phyloP scores from a whole-genome alignment of 2,329 filamentous ascomycete species.

The Beauveria sp. region DNA sequence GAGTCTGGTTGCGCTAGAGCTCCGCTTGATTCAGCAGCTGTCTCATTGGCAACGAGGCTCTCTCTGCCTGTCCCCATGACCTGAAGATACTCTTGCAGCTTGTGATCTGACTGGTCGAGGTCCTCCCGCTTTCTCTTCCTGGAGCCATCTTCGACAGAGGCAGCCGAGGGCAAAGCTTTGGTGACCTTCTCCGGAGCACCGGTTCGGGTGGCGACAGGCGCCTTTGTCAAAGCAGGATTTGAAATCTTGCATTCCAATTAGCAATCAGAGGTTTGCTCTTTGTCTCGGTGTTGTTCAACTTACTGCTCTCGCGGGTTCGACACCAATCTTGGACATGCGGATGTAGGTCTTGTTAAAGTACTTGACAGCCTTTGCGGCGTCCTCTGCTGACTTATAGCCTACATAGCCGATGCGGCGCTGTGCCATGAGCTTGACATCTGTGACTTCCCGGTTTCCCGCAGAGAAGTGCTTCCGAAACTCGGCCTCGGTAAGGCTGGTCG shows the following conservation, averaged over 20 bases:
- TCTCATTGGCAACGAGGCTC: slow-evolving; percentile 25
- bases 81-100: slow-evolving; percentile 77
- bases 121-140: slow-evolving; percentile 64
- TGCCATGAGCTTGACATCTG: slow-evolving; percentile 85
- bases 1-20: slow-evolving; percentile 16
- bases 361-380: slow-evolving; percentile 75
- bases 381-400: slow-evolving; percentile 77
- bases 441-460: slow-evolving; percentile 62
- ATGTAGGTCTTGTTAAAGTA: slow-evolving; percentile 96
- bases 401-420: slow-evolving; percentile 91
- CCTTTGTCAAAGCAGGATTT: slow-evolving; percentile 32
- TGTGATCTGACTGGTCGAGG: slow-evolving; percentile 58
- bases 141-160: slow-evolving; percentile 28
- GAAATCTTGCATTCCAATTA: slow-evolving; percentile 36
- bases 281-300: slow-evolving; percentile 18
- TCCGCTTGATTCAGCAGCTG: slow-evolving; percentile 17
- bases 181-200: background rate
- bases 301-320: slow-evolving; percentile 81
- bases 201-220: slow-evolving; percentile 15
- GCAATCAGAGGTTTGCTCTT: slow-evolving; percentile 13
- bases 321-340: slow-evolving; percentile 87
- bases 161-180: background rate
- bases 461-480: slow-evolving; percentile 88
- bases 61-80: slow-evolving; percentile 59
- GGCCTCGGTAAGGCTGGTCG: slow-evolving; percentile 74